These are phyloP conservation scores for Cystobasidium sp. DNA, from an alignment of 1,284 basidiomycete genomes.

Conservation along the genomic window DNA sequence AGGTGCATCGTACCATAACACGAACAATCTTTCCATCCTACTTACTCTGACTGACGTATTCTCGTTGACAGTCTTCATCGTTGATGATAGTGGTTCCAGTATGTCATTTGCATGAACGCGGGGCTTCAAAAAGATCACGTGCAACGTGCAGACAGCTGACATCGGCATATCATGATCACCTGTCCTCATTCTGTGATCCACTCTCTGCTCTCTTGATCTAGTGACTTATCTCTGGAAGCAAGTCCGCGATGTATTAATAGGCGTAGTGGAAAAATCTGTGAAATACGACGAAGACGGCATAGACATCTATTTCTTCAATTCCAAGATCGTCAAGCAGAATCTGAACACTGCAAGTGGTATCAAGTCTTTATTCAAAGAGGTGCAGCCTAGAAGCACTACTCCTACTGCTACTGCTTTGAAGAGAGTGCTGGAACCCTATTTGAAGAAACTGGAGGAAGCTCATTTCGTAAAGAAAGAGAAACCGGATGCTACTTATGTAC, in stretches of 20 bases:
- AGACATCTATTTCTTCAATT: constrained; percentile 48
- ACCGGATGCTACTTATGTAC: not conserved
- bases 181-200: too few relatives aligned
- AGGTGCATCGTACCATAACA: too few relatives aligned
- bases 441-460: constrained; percentile 36
- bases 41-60: too few relatives aligned
- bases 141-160: too few relatives aligned
- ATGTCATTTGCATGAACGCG: not conserved
- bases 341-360: constrained; percentile 41
- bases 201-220: not conserved
- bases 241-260: constrained; percentile 44
- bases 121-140: too few relatives aligned
- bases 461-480: constrained; percentile 24
- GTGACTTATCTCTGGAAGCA: constrained; percentile 49
- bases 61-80: constrained; percentile 43
- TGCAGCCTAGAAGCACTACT: constrained; percentile 46
- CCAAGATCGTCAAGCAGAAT: constrained; percentile 16
- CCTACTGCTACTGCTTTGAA: constrained; percentile 46
- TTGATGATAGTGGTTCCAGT: constrained; percentile 46
- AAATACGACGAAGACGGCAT: constrained; percentile 48
- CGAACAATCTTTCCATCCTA: too few relatives aligned
- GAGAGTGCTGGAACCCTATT: constrained; percentile 46
- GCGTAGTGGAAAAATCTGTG: constrained; percentile 44
- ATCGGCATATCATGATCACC: not conserved
- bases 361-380: constrained; percentile 40